Evolutionary conservation across 1,284 basidiomycete species (phyloP), one percentile per base, ranked within the genome.

Genomic region (Microbotryum scabiosae): DNA sequence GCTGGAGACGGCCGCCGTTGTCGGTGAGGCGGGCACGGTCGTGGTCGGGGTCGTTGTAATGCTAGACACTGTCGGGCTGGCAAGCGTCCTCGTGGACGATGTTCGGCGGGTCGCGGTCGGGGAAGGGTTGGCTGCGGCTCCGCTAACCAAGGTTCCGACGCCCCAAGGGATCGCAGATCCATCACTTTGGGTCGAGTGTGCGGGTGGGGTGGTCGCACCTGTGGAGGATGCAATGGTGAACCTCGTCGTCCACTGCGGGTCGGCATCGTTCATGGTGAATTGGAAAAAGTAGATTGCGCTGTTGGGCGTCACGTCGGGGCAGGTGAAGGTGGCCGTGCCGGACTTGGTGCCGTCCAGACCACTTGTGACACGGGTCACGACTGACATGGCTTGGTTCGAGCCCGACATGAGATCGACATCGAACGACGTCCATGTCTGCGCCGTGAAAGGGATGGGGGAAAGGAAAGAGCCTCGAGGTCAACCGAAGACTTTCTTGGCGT

Each of bases 271-370:
- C 41, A 49, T n/a, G 1, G 57, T 50, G 47, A 66, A 64, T 47
- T 66, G 85, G 75, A 86, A 88, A 78, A 90, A 89, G 76, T 88
- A 90, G 67, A 89, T 84, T 30, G 82, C 74, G 3, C 87, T 79
- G 73, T 85, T 79, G 45, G 84, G 82, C n/a, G 76, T 77, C 25
- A 91, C 87, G 79, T 85, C 70, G 9, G 87, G 89, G 74, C 88
- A 90, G n/a, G 80, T 72, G 72, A 80, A 88, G 41, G 75, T 73
- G 5, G 74, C 75, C 18, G 73, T 76, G 44, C 76, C 74, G 45
- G 70, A 67, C 32, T 77, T 66, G 61, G 82, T 84, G n/a, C 84
- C 87, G 60, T 83, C 81, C 10, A 66, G 25, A 1, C 47, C 60
- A 5, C 23, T 23, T 7, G 57, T 62, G 18, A 64, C 53, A 10